Conservation (phyloP, 805 yeast species). For the Candida sonorensis region DNA sequence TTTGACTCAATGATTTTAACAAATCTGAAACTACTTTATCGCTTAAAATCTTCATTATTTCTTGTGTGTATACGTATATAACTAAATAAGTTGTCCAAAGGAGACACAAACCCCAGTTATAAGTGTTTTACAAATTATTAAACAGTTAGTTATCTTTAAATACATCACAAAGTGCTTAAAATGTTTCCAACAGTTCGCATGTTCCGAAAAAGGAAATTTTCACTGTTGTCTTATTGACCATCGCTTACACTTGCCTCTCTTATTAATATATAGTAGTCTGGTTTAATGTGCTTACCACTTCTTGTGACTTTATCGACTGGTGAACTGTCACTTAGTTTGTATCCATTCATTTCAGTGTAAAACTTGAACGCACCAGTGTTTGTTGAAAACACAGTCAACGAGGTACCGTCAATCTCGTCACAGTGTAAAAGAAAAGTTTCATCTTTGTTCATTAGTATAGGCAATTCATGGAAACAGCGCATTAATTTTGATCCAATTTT, state of each 20-base stretch:
- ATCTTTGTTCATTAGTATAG: conserved; percentile 10
- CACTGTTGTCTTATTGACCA: no score
- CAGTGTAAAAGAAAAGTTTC: conserved; percentile 1
- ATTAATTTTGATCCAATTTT: conserved; percentile 37
- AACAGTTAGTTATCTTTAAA: no score
- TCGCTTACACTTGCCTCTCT: no score
- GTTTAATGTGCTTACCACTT: conserved; percentile 32
- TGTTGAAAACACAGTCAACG: conserved; percentile 45
- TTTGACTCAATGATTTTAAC: conserved; percentile 19
- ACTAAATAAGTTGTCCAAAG: no score
- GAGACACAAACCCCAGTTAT: no score
- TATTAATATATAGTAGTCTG: conserved; percentile 36
- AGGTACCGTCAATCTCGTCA: conserved; percentile 23
- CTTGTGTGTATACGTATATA: no score
- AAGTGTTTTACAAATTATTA: no score
- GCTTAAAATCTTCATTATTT: conserved; percentile 28
- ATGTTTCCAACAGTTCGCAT: no score
- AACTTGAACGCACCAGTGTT: conserved; percentile 37
- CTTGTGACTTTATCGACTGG: conserved; percentile 38
- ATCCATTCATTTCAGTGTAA: conserved; percentile 38
- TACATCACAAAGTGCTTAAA: no score
- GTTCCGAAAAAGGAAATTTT: no score
- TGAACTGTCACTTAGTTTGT: conserved; percentile 31
- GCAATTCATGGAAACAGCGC: conserved; percentile 27
- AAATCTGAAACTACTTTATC: conserved; percentile 26